Evolutionary conservation across 495 filamentous ascomycete genomes (phyloP).

Genomic region (Trypethelium eluteriae): DNA sequence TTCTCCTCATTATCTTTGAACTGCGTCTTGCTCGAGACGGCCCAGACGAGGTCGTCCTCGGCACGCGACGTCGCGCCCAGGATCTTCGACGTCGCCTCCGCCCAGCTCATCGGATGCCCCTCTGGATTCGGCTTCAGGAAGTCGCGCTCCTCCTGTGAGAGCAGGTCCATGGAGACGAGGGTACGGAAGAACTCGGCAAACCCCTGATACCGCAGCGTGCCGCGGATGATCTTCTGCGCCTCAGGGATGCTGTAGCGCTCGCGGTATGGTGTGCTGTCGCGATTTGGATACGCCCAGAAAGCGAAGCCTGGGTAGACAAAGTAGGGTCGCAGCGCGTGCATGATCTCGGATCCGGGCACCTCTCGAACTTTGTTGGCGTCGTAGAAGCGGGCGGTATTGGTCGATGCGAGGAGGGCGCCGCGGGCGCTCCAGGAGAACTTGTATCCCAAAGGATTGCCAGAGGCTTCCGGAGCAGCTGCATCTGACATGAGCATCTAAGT

Average conservation of each 20-base stretch:
- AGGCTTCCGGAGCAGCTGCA: slow-evolving; percentile 62
- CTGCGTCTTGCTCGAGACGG: slow-evolving; percentile 65
- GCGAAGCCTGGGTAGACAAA: slow-evolving; percentile 79
- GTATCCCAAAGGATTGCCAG: slow-evolving; percentile 88
- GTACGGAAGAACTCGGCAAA: slow-evolving; percentile 82
- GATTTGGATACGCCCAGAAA: slow-evolving; percentile 90
- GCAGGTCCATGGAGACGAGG: slow-evolving; percentile 80
- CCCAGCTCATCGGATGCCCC: slow-evolving; percentile 58
- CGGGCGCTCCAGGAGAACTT: slow-evolving; percentile 74
- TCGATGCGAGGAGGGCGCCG: slow-evolving; percentile 77
- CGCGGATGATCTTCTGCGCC: slow-evolving; percentile 61
- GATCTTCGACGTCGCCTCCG: slow-evolving; percentile 69
- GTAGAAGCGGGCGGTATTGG: slow-evolving; percentile 80
- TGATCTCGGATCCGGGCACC: slow-evolving; percentile 44
- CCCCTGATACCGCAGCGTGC: slow-evolving; percentile 75
- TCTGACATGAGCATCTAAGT: no score
- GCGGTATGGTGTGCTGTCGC: slow-evolving; percentile 77
- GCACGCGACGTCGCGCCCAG: slow-evolving; percentile 54
- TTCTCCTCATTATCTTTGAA: slow-evolving; percentile 68
- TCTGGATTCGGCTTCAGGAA: slow-evolving; percentile 45
- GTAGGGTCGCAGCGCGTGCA: slow-evolving; percentile 85
- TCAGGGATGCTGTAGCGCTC: slow-evolving; percentile 90
- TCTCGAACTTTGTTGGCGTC: slow-evolving; percentile 67
- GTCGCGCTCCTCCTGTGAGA: slow-evolving; percentile 55
- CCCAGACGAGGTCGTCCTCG: slow-evolving; percentile 58